Base-by-base conservation (phyloP, 2,329 filamentous ascomycete genomes). In the Verticillium klebahnii region DNA sequence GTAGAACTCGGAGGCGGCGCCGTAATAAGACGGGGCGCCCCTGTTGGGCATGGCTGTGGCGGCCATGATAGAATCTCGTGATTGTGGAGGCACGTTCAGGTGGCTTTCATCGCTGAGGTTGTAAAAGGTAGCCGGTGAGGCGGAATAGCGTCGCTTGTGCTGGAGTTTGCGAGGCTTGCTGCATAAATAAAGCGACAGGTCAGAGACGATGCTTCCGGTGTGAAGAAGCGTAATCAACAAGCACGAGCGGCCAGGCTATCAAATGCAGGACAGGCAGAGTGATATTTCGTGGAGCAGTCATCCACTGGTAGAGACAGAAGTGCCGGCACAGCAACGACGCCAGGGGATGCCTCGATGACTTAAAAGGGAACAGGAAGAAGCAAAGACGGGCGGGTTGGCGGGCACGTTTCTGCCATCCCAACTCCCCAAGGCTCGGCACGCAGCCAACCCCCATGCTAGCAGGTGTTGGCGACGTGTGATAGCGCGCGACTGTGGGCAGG, bases 111-210 rank as follows among this genome's bases (percentile, higher is more conserved):
- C 63, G 58, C 61, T 55, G 55, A 29, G 23, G 57, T 56, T 34
- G 50, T 62, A 62, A 23, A 60, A 58, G 17, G 57, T 55, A 39
- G 60, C 57, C 56, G 65, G 63, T 23, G 63, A 61, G 29, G 65
- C 65, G n/a, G 65, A 64, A 8, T 64, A 61, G 12, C 62, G 60
- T 56, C 65, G 62, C 45, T 64, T 62, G 61, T 66, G 65, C 58
- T 65, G 65, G 12, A 61, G 61, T n/a, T 55, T 55, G 19, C 62
- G 61, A 15, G 63, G 63, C 34, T 62, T 61, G 56, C 63, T 66
- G 36, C 45, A 50, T 23, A 50, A 50, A 23, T 23, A 50, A 50
- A 23, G 3, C 14, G 45, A 23, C n/a, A 50, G n/a, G 59, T 40
- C 52, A 61, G 37, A 58, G 52, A 59, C 23, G 54, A 40, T 25